Percentiles rank a stretch among this genome's conserved stretches.
Evolutionary conservation across 2,329 filamentous ascomycete genomes (phyloP).

Genomic region (Westerdykella sp.): DNA sequence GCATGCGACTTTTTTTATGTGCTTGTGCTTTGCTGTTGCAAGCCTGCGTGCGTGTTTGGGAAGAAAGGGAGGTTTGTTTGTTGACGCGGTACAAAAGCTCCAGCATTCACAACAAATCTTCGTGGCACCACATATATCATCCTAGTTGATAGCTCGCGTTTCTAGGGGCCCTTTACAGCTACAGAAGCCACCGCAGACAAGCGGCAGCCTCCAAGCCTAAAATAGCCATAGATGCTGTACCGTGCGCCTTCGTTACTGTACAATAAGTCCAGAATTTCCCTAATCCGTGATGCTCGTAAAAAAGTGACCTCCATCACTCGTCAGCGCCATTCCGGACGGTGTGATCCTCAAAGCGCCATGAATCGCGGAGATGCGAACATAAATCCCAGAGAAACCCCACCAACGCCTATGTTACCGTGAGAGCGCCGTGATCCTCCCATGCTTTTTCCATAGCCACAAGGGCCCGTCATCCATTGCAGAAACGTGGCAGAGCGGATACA

Average conservation of each 20-base stretch:
- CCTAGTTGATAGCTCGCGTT: not conserved
- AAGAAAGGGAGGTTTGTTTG: no score
- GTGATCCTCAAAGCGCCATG: slow-evolving; percentile 20
- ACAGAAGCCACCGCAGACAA: slow-evolving; percentile 1
- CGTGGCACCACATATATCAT: not conserved
- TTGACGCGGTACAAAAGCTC: no score
- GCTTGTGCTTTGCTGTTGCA: no score
- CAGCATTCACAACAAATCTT: not conserved
- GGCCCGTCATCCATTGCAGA: no score
- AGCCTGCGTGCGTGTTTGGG: no score
- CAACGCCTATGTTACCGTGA: slow-evolving; percentile 28
- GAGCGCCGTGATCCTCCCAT: no score
- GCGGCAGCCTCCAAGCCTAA: not conserved
- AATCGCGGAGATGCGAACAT: slow-evolving; percentile 8
- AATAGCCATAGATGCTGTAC: not conserved
- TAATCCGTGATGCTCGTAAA: not conserved
- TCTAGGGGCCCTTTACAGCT: not conserved
- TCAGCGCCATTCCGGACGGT: slow-evolving; percentile 14
- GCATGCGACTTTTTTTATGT: no score
- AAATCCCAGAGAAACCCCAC: slow-evolving; percentile 25
- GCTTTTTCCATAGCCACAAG: no score
- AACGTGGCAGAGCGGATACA: no score
- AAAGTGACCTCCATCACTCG: slow-evolving; percentile 6
- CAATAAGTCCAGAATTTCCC: not conserved
- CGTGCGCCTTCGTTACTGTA: slow-evolving; percentile 3